Conservation (phyloP, 2,329 filamentous ascomycete genomes). For the Ophiocordyceps camponoti-saundersi region DNA sequence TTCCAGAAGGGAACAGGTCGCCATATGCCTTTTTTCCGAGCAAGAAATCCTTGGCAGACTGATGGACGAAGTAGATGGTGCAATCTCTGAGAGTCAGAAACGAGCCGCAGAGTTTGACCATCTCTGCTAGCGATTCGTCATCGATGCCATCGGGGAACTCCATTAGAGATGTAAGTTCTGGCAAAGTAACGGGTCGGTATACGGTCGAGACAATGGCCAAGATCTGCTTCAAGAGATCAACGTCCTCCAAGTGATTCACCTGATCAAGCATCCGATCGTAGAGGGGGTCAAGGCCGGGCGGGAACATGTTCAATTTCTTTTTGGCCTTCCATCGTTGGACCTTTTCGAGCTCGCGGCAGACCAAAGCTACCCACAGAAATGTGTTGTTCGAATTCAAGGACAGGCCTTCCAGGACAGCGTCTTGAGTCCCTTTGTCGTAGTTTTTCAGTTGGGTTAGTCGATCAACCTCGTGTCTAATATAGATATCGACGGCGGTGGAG, state of each 20-base stretch:
- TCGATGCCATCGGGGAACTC: constrained; percentile 1
- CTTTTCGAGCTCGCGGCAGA: constrained; percentile 5
- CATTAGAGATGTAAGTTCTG: not conserved
- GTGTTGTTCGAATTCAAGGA: constrained; percentile 17
- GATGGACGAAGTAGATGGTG: constrained; percentile 20
- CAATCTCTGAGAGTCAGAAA: constrained; percentile 17
- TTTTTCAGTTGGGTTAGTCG: constrained; percentile 6
- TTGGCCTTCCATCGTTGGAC: not conserved
- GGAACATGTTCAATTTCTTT: not conserved
- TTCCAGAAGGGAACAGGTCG: not conserved
- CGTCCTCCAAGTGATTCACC: not conserved
- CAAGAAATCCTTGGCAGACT: constrained; percentile 22
- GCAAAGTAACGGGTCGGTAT: not conserved
- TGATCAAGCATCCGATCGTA: not conserved
- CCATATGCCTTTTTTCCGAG: not conserved
- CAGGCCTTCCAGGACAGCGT: constrained; percentile 5
- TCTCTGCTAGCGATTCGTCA: constrained; percentile 5
- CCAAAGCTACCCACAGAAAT: constrained; percentile 10
- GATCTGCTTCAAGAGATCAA: not conserved
- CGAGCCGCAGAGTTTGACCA: constrained; percentile 19
- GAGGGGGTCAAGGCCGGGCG: not conserved
- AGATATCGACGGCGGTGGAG: constrained; percentile 15
- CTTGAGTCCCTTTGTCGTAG: constrained; percentile 1
- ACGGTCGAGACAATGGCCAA: not conserved
- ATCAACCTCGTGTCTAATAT: constrained; percentile 15